These are phyloP conservation scores for Berberis vulgaris DNA, from an alignment of 164 flowering plant genomes.

Conservation along the genomic window DNA sequence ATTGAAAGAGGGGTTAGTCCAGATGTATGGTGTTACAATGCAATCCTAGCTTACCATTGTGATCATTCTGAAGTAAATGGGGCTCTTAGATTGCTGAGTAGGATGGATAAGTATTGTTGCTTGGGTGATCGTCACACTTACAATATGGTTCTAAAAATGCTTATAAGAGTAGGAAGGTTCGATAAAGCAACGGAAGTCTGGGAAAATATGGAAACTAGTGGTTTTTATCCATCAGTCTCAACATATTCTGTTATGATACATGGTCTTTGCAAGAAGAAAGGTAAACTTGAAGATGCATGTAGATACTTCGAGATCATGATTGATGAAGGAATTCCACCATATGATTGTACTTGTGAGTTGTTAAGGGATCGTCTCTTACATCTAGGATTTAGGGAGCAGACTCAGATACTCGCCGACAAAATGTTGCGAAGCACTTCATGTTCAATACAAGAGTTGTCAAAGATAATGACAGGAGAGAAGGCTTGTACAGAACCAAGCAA, in stretches of 20 bases:
- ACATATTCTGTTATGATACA: constrained; percentile 87
- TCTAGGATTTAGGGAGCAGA: constrained; percentile 34
- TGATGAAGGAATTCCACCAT: constrained; percentile 94
- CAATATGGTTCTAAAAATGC: constrained; percentile 78
- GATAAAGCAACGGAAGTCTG: constrained; percentile 59
- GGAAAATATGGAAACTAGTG: constrained; percentile 53
- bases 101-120: constrained; percentile 55
- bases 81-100: constrained; percentile 47
- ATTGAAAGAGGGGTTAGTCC: constrained; percentile 48
- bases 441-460: constrained; percentile 52
- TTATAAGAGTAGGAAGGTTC: constrained; percentile 62
- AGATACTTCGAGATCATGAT: constrained; percentile 80
- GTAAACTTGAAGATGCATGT: constrained; percentile 76
- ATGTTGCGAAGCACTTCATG: constrained; percentile 67
- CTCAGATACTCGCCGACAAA: constrained; percentile 51
- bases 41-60: constrained; percentile 67
- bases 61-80: constrained; percentile 63
- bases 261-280: constrained; percentile 73
- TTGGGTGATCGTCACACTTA: constrained; percentile 68
- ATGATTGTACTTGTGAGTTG: constrained; percentile 50
- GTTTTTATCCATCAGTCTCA: constrained; percentile 71
- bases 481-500: constrained; percentile 11
- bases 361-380: constrained; percentile 52
- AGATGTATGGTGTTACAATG: constrained; percentile 70
- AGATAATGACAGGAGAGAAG: constrained; percentile 41